These are phyloP conservation scores for Carpinus viminea DNA, from an alignment of 306 rosid genomes.

Conservation along the genomic window DNA sequence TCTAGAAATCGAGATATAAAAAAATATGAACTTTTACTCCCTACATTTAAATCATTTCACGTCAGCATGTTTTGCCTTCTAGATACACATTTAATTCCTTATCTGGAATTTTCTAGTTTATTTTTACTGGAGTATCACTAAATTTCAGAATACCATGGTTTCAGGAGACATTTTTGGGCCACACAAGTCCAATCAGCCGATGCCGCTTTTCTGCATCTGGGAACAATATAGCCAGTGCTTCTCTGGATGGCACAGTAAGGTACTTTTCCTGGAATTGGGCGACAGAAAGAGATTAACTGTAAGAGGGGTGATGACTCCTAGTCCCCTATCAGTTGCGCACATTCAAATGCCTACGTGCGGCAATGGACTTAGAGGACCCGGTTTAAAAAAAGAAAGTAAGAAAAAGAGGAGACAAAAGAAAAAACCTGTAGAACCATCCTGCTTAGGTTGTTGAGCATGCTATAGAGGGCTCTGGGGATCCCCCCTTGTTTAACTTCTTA, in stretches of 20 bases:
- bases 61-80: neutral
- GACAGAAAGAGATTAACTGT: slow-evolving; percentile 2
- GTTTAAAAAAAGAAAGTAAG: neutral
- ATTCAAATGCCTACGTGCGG: slow-evolving; percentile 11
- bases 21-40: neutral
- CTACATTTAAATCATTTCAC: neutral
- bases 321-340: slow-evolving; percentile 16
- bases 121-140: slow-evolving; percentile 32
- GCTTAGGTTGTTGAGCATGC: slow-evolving; percentile 7
- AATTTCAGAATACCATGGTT: slow-evolving; percentile 40
- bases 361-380: slow-evolving; percentile 5
- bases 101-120: slow-evolving; percentile 8
- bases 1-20: neutral
- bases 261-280: slow-evolving; percentile 29
- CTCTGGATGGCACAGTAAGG: slow-evolving; percentile 96
- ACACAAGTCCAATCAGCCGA: slow-evolving; percentile 87
- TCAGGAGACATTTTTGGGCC: slow-evolving; percentile 97
- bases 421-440: neutral
- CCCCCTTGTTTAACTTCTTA: slow-evolving; percentile 19
- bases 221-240: slow-evolving; percentile 93
- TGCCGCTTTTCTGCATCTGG: slow-evolving; percentile 95
- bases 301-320: slow-evolving; percentile 16
- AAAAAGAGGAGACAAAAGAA: slow-evolving; percentile 4
- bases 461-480: neutral
- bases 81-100: neutral